These are phyloP conservation scores for Nicotiana tomentosiformis DNA, from an alignment of 257 asterid genomes.

Conservation along the genomic window DNA sequence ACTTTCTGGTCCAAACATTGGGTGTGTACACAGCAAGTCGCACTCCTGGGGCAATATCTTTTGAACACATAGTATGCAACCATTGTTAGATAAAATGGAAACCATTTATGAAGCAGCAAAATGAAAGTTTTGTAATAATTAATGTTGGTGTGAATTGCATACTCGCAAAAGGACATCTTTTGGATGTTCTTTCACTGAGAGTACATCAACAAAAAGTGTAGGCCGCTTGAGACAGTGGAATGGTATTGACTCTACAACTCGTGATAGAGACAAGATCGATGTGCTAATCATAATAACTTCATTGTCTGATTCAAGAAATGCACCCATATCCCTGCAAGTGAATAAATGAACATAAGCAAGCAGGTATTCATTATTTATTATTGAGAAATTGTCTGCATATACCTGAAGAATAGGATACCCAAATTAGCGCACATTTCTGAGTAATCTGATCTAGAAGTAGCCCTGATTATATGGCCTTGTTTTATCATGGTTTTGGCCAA, in stretches of 20 bases:
- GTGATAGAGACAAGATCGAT: constrained; percentile 62
- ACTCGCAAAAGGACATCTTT: constrained; percentile 65
- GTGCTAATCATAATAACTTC: constrained; percentile 67
- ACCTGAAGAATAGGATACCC: constrained; percentile 73
- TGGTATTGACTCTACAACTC: constrained; percentile 55
- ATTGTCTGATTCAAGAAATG: constrained; percentile 54
- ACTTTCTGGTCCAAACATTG: constrained; percentile 95
- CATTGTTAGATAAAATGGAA: not conserved
- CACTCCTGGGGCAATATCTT: constrained; percentile 72
- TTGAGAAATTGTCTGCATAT: not conserved
- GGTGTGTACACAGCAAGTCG: constrained; percentile 87
- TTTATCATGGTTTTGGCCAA: constrained; percentile 56
- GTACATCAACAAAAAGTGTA: constrained; percentile 74
- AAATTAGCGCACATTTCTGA: constrained; percentile 44
- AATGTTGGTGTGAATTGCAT: constrained; percentile 4
- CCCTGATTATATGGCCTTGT: constrained; percentile 58
- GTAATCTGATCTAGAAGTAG: constrained; percentile 79
- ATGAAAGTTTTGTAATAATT: not conserved
- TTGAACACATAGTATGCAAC: not conserved
- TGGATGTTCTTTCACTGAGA: constrained; percentile 80
- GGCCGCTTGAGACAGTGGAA: constrained; percentile 41
- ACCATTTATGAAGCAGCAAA: not conserved
- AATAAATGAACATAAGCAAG: not conserved
- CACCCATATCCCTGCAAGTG: constrained; percentile 43
- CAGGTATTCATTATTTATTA: not conserved